phyloP scores from a whole-genome alignment of 331 rosid species.

The Quercus phellos region DNA sequence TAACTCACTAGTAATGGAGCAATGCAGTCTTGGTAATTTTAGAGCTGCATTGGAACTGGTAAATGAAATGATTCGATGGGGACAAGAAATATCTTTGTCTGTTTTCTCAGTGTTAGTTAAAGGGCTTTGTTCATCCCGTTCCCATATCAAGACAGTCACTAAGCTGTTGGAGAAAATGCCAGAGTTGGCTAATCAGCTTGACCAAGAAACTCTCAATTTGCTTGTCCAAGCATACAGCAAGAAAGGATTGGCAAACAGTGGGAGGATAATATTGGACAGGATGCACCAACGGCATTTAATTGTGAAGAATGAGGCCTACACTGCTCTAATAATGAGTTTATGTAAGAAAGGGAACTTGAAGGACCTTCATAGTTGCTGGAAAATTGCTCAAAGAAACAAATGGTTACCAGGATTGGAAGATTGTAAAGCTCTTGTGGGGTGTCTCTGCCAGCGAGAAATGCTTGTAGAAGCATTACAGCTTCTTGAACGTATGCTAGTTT shows the following conservation, averaged over 20 bases:
- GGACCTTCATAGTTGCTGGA: conserved; percentile 56
- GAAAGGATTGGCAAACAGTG: conserved; percentile 51
- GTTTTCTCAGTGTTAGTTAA: conserved; percentile 46
- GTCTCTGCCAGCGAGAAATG: conserved; percentile 48
- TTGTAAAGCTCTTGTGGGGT: conserved; percentile 42
- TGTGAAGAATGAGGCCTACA: conserved; percentile 54
- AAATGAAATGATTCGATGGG: conserved; percentile 69
- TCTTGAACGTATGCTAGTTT: conserved; percentile 59
- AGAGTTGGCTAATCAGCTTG: conserved; percentile 42
- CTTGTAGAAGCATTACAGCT: conserved; percentile 50
- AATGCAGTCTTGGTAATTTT: conserved; percentile 41
- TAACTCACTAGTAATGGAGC: conserved; percentile 35
- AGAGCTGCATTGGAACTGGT: conserved; percentile 46
- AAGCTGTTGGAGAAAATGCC: conserved; percentile 48
- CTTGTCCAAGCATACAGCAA: conserved; percentile 57
- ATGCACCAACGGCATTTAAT: conserved; percentile 47
- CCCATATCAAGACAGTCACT: conserved; percentile 29
- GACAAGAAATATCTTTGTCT: conserved; percentile 59
- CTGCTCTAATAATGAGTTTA: conserved; percentile 45
- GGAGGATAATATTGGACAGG: conserved; percentile 43
- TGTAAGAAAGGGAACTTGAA: conserved; percentile 57
- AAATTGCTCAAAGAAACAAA: conserved; percentile 39
- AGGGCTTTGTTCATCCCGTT: conserved; percentile 45
- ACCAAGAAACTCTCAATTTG: conserved; percentile 52
- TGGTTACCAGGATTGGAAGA: conserved; percentile 63